Evolutionary conservation across 2,329 filamentous ascomycete species (phyloP), one percentile per base, ranked within the genome.

Genomic region (Fusarium devonianum): DNA sequence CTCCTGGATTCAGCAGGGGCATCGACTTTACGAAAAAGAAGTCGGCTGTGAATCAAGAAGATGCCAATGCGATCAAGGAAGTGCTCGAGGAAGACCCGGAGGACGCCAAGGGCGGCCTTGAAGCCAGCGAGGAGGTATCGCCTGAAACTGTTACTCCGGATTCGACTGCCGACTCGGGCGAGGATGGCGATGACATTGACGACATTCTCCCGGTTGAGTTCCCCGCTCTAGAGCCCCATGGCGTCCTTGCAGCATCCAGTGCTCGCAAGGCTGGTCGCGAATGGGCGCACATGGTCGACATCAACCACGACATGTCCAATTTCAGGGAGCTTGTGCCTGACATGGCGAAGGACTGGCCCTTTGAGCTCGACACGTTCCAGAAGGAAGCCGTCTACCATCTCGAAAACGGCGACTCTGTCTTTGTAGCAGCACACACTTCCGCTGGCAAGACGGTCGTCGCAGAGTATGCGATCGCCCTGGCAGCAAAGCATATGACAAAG

Each of bases 401-500:
- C 3, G 94, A 99, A 69, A 92, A 88, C 66, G 93, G 94, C 13
- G 94, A 99, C 68, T 97, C 93, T 0, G 94, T 99, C 18, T 99
- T 99, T 65, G 94, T 99, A 39, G 94, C 94, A 8, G 94, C 94
- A 1, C 94, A 99, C 69, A 99, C 94, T 0, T 99, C 94, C 23
- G 94, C 94, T 16, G 94, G 94, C 47, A 99, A 99, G 77, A 99
- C 94, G 1, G 94, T 97, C 0, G 94, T 99, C 11, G 94, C 94
- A 19, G 94, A 99, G 70, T 99, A 99, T 72, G 94, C 93, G 37
- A 97, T 99, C 70, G 92, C 94, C 6, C 78, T 99, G 49, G 94
- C 94, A 21, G 88, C 91, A n/a, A 95, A 93, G 68, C 94, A 99
- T 70, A 97, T 97, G 93, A 99, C 94, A 7, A 99, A 99, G 71